Base-by-base conservation (phyloP, 768 basidiomycete genomes). In the Boletus bicolor region DNA sequence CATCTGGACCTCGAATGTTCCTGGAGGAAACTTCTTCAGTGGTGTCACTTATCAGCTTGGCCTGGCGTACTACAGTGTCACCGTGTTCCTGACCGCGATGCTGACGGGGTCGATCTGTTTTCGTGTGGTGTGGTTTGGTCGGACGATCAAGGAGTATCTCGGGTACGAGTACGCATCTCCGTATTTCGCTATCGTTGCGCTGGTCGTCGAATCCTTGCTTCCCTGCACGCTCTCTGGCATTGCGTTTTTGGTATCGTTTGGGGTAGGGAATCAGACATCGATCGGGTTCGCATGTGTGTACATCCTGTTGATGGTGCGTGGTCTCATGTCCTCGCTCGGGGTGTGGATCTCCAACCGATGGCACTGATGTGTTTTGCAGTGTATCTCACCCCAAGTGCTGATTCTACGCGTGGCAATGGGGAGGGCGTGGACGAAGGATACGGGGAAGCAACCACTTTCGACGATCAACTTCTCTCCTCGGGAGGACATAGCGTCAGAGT, bases 371-470 rank as follows among this genome's bases (percentile, higher is more conserved):
- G 14, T 7, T 32, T 11, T 17, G 7, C 14, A 64, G 61, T 51
- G 58, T 45, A 41, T 63, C 35, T 64, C 63, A 11, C 47, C 58
- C 8, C 64, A 60, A 38, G 48, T 57, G 44, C 30, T 62, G n/a
- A 56, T 62, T 10, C 26, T 64, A 28, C 52, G 63, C 12, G 46
- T 65, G 35, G 50, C 38, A 24, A 24, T 24, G 21, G 21, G 3
- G 50, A 44, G 39, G 60, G 21, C 21, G 21, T 24, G 21, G 21
- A 24, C 21, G 21, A 24, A 24, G 21, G 21, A 24, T 5, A 38
- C 41, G 8, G n/a, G 4, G 17, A 28, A 43, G 6, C 24, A 11
- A 11, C 15, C 15, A 44, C 8, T 17, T n/a, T 44, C 44, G 6
- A 7, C 15, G 7, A 44, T 28, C 4, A 24, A 24, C 21, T 24